Evolutionary conservation across 1,284 basidiomycete genomes (phyloP), one percentile per base, ranked within the genome.

Genomic region (Cerioporus squamosus): DNA sequence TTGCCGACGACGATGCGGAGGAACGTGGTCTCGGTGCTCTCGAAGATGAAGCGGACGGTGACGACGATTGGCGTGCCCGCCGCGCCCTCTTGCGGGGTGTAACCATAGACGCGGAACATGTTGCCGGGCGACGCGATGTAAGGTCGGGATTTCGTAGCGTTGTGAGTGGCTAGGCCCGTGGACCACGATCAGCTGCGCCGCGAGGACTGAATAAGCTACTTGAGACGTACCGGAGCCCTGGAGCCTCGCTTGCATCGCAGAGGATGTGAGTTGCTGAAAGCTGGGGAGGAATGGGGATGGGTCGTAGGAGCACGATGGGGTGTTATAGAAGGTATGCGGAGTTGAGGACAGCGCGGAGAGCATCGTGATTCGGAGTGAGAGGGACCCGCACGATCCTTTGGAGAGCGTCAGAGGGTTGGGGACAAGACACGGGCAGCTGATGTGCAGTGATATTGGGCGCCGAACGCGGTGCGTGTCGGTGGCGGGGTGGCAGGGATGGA

Each of bases 1-100:
- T 77, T 71, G 42, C 86, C 89, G 62, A 91, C 75, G 66, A 91
- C 82, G 59, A 92, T 82, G 50, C 90, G 85, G 46, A 91, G 80
- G 62, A 78, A 83, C 33, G 86, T 80, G 9, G 79, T 76, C 44
- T 81, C 70, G 12, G 75, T 68, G 17, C 77, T 74, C n/a, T 76
- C 73, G 40, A 78, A 74, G 59, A 79, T 77, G 73, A 88, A 87
- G 51, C 83, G 77, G 54, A 90, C 83, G 57, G 81, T 77, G 58
- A 88, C 84, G 42, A 81, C 78, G 67, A 91, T 81, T 45, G 79
- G 81, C 0, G 80, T 77, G 60, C 84, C 85, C 18, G 76, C 70
- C 57, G 81, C 79, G 61, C 88, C 90, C 66, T 86, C 81, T n/a
- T 77, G 71, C 7, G 87, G 87, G 5, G 81, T 75, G 70, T 83